phyloP scores from a whole-genome alignment of 2,329 filamentous ascomycete genomes.

The Fusarium penzigii region DNA sequence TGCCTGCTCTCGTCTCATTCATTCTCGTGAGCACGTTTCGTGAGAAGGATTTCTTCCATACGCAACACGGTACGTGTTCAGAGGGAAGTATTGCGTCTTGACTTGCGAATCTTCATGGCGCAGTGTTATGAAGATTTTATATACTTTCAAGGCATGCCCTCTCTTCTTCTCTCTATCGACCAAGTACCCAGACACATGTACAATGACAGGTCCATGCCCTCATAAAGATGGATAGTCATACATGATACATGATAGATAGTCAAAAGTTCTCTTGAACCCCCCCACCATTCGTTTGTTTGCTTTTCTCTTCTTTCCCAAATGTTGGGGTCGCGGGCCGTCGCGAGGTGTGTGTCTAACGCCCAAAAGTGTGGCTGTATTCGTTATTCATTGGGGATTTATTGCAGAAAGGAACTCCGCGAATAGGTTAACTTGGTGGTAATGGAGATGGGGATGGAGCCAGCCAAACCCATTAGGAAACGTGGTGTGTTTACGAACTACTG shows the following conservation, averaged over 20 bases:
- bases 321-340: not conserved
- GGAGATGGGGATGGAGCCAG: no score
- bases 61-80: conserved; percentile 18
- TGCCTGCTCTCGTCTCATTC: conserved; percentile 21
- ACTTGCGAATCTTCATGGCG: not conserved
- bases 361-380: not conserved
- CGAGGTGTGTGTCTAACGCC: not conserved
- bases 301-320: not conserved
- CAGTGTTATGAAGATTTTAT: conserved; percentile 18
- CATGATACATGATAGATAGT: conserved; percentile 10
- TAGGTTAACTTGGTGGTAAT: no score
- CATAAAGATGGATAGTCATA: no score
- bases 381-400: not conserved
- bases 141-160: not conserved
- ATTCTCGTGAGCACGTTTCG: conserved; percentile 29
- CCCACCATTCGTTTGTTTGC: not conserved
- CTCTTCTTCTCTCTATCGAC: not conserved
- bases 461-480: no score
- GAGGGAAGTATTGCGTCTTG: conserved; percentile 18
- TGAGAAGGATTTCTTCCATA: not conserved
- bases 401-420: no score
- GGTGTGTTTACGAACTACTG: no score
- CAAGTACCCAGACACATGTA: no score
- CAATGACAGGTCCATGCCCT: no score
- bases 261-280: conserved; percentile 9